Conservation (phyloP, 345 rosid genomes). For the Schrenkiella parvula region DNA sequence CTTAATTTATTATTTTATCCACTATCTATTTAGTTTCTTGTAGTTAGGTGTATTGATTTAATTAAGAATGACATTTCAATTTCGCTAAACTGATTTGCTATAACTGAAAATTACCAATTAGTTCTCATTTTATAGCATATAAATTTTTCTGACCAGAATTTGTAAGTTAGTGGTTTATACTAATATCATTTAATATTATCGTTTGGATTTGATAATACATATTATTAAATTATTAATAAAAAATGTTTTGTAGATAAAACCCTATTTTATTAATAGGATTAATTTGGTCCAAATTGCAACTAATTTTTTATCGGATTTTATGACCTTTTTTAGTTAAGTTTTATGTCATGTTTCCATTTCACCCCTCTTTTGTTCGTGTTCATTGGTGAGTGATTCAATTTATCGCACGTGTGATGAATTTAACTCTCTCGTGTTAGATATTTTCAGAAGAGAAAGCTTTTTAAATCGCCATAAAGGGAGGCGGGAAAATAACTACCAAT, state of each 20-base stretch:
- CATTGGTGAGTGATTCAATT: constrained; percentile 1
- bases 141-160: too few relatives aligned
- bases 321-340: background rate
- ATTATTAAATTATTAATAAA: too few relatives aligned
- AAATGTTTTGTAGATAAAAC: too few relatives aligned
- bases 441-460: background rate
- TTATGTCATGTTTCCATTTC: background rate
- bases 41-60: background rate
- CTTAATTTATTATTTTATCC: background rate
- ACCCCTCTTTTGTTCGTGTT: background rate
- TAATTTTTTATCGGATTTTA: constrained; percentile 1
- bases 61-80: background rate
- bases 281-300: background rate
- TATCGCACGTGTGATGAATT: background rate
- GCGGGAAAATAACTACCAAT: background rate
- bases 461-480: background rate
- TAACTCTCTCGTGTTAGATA: background rate
- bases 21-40: background rate
- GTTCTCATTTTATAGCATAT: too few relatives aligned
- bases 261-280: too few relatives aligned
- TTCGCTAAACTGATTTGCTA: background rate
- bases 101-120: background rate
- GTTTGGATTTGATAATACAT: too few relatives aligned
- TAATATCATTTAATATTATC: too few relatives aligned
- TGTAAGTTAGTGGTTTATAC: too few relatives aligned